Evolutionary conservation across 768 basidiomycete species (phyloP).

Genomic region (Suillus hirtellus): DNA sequence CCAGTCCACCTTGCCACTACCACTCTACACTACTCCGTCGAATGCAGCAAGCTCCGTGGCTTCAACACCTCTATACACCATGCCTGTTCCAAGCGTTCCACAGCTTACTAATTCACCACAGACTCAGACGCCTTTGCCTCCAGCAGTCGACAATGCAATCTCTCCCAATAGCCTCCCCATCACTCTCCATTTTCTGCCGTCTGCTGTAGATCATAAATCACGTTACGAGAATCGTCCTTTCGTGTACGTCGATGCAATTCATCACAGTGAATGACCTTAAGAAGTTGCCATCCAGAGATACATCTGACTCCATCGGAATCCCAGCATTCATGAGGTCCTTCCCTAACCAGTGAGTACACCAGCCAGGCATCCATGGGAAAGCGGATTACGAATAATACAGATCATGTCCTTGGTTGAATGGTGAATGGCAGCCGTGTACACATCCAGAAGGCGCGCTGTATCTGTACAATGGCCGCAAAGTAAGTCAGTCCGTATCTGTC

Average conservation of each 20-base stretch:
- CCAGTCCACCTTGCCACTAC: background rate
- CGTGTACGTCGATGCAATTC: background rate
- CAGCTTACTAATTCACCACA: background rate
- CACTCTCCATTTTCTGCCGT: background rate
- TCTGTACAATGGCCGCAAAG: conserved; percentile 45
- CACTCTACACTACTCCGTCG: background rate
- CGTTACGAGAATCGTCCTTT: background rate
- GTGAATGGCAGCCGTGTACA: background rate
- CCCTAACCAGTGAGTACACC: background rate
- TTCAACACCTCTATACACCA: background rate
- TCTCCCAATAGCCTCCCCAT: background rate
- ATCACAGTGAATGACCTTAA: background rate
- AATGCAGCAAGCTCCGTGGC: no score
- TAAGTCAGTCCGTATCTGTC: conserved; percentile 16
- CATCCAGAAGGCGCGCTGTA: conserved; percentile 62
- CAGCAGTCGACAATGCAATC: background rate
- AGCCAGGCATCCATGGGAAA: background rate
- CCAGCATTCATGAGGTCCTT: background rate
- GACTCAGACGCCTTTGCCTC: background rate
- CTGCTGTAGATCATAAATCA: background rate
- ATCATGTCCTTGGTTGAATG: conserved; percentile 3
- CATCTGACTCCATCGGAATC: background rate
- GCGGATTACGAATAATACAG: background rate
- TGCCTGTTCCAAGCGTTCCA: background rate
- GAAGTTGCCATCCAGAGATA: background rate